Base-by-base conservation (phyloP, 768 basidiomycete species). In the Piloderma croceum region DNA sequence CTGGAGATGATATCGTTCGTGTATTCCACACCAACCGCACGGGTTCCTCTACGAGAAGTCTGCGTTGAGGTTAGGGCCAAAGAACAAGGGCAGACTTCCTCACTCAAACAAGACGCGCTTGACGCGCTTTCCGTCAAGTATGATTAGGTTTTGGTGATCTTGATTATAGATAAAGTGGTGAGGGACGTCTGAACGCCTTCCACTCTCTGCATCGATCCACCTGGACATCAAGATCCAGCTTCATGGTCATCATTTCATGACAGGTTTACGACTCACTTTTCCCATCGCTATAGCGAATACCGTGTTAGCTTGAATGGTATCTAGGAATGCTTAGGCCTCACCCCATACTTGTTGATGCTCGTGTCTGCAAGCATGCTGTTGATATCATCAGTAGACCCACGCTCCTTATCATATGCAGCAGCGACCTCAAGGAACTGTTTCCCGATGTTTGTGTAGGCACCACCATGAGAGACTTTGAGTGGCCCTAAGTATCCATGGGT, bases 181-280 rank as follows among this genome's bases (percentile, higher is more conserved):
- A 3, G 81, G 65, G 1, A 70, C 51, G 49, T 83, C 79, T 0
- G 79, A 79, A 17, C 81, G 73, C 32, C 48, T 63, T 19, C 81
- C 81, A 3, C 69, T 76, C 13, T 58, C 53, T 2, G 50, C 56
- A 43, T 76, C 64, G 13, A 83, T 63, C 51, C 76, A 84, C 49
- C 81, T 85, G 29, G 7, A 31, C 34, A 46, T 6, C 5, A 7
- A 29, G n/a, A 9, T 34, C 2, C 18, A 11, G 6, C 18, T 36
- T 21, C 38, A 20, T 31, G 38, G 24, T 4, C 10, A 29, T 22
- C 6, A 18, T 27, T 13, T 13, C 12, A 17, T 17, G 24, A 19
- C 5, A 12, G 25, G 37, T 6, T 27, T 34, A 4, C 27, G 3
- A 47, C 65, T 46, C 42, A 79, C 78, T 70, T 77, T 36, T 63